Base-by-base conservation (phyloP, 441 rosid genomes). In the Aquilaria agallochum region DNA sequence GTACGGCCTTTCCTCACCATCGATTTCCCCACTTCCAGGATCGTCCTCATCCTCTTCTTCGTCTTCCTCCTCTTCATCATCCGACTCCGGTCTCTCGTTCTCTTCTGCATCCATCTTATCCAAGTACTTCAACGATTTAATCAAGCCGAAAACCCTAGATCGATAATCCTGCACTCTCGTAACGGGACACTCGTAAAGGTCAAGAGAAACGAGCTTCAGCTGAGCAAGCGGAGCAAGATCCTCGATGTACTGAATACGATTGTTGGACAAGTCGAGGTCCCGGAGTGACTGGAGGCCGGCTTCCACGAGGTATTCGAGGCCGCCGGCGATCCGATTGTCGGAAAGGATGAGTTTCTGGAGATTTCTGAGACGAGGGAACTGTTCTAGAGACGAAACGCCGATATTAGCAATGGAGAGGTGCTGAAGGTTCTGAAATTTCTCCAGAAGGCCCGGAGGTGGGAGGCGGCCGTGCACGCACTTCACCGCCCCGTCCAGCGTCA, bases 131-230 rank as follows among this genome's bases (percentile, higher is more conserved):
- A 87, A 77, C 13, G 93, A 78, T 64, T 70, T 82, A 56, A 87
- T 82, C 82, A 87, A 70, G 47, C 75, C 86, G 57, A 86, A 86
- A 84, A 82, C 90, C 79, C 84, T 86, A 74, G 92, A 78, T 68
- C 88, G 78, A 72, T 86, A 84, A 77, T 86, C 92, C 77, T 81
- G 78, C 36, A 80, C 82, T 65, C 88, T 73, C 8, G 92, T 86
- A 3, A 86, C 88, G 11, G 92, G 92, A 71, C 92, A 86, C 83
- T 86, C 84, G 30, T 86, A 86, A 15, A 86, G 79, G 73, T 86
- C 92, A 14, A 86, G 92, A n/a, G 88, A 84, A 5, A 84, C 80
- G 14, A 87, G 80, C 76, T 68, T 75, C 15, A 87, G 67, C 70
- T 74, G 75, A 10, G 89, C 90, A 40, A 87, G 61, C 15, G 93